Base-by-base conservation (phyloP, 202 grass and related monocot genomes). In the Eragrostis tef region DNA sequence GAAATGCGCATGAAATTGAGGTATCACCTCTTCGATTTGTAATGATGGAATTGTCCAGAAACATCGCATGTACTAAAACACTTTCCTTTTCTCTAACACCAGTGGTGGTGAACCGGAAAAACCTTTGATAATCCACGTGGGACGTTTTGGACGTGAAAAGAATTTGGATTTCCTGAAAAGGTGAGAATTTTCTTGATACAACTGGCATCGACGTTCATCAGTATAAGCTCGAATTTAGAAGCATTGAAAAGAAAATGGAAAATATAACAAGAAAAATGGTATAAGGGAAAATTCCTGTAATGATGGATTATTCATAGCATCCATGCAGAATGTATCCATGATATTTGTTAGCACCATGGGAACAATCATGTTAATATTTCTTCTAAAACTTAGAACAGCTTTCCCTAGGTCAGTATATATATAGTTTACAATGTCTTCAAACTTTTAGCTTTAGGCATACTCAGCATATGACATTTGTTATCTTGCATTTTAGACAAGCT, bases 161-260 rank as follows among this genome's bases (percentile, higher is more conserved):
- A 99, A 91, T 77, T 92, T 99, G 83, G 96, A 93, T 91, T 99
- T 95, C 79, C 88, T 99, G 65, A 93, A 99, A 82, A 93, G 89
- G 95, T 98, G 61, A 81, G 68, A 14, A 49, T 74, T 77, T 66
- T 13, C 54, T 43, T 56, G 29, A 64, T 49, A 26, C 58, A 49
- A 31, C 17, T 61, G 42, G 10, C 63, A 53, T 51, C 34, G 5
- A 49, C 47, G 20, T 48, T 72, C 39, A 17, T 50, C 7, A 20
- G 9, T 16, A 45, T 58, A n/a, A 50, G 15, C 34, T 63, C 4
- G 1, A 71, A 39, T 74, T 5, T 82, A 57, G 24, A 26, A 42
- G 12, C 7, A 82, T 41, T 9, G 34, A 79, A 52, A 22, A 34
- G 45, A n/a, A 51, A 42, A 36, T 11, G n/a, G n/a, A n/a, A n/a